phyloP scores from a whole-genome alignment of 2,329 filamentous ascomycete genomes.

The Neocatenulostroma microsporum region DNA sequence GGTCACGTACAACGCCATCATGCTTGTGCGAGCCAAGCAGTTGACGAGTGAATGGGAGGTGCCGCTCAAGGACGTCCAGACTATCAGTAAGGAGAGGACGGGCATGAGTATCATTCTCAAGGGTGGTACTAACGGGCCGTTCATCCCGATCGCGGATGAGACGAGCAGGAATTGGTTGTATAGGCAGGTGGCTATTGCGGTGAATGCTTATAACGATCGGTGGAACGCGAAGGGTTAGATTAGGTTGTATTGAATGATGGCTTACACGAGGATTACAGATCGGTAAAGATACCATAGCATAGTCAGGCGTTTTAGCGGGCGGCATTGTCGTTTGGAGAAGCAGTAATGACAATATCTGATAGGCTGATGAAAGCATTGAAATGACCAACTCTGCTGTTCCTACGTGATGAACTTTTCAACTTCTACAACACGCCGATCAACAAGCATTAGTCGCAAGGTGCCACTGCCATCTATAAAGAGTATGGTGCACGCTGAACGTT shows the following conservation, averaged over 20 bases:
- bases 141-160: conserved; percentile 89
- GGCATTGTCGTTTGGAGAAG: no score
- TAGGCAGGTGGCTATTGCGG: conserved; percentile 56
- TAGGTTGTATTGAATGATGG: neutral
- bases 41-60: conserved; percentile 93
- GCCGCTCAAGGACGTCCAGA: conserved; percentile 89
- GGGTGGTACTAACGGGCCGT: conserved; percentile 87
- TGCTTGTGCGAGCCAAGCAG: conserved; percentile 80
- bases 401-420: no score
- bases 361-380: no score
- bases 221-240: conserved; percentile 52
- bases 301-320: no score
- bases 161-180: conserved; percentile 62
- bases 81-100: conserved; percentile 92
- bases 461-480: no score
- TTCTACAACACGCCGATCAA: no score
- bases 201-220: conserved; percentile 60
- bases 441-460: no score
- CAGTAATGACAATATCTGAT: no score
- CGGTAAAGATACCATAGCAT: neutral
- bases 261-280: neutral
- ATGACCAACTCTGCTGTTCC: no score
- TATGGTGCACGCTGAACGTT: no score
- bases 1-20: conserved; percentile 58
- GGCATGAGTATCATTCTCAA: conserved; percentile 83